Base-by-base conservation (phyloP, 1,284 basidiomycete species). In the Microbotryum scabiosae region DNA sequence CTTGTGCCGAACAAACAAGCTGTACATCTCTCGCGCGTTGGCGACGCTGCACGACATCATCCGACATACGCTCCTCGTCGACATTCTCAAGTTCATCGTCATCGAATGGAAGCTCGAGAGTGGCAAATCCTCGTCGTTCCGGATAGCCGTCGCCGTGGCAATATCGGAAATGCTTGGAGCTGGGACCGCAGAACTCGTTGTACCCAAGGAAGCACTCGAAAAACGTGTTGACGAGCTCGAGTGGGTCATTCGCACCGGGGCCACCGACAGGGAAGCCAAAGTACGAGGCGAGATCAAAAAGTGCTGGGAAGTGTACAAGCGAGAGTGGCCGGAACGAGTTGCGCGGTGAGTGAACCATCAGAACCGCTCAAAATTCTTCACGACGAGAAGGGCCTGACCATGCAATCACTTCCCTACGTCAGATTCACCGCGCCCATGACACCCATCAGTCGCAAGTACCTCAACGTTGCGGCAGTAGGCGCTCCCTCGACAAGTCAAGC, bases 1-100 rank as follows among this genome's bases (percentile, higher is more conserved):
- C 30, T 87, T 86, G 63, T 79, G 82, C 44, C 82, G 87, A n/a
- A 81, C 88, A 16, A 90, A 87, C 79, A 91, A 89, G 74, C 82
- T 91, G 55, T 84, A 88, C 72, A 76, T 84, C 64, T 79, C 79
- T 50, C 82, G 88, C 32, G 83, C 86, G 6, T 81, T 79, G 62
- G 72, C 79, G 1, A 84, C 82, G 69, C 79, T 90, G 32, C 72
- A 80, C 36, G 72, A 78, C 41, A 80, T 90, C 63, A 80, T 90
- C 59, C 82, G 85, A 62, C 76, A 82, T 54, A 86, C 87, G 0
- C 85, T 85, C 63, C 79, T 86, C n/a, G 81, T 86, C 7, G 73
- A 79, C 7, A 79, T 90, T 58, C 75, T 90, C 12, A 77, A 84
- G 0, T 81, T 83, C 70, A 78, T 90, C 21, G 73, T 80, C 5